A percentile compares a stretch with the other conserved stretches of the same genome.
Evolutionary conservation across 192 early-diverging fungal genomes (phyloP).

Genomic region (Cladochytrium replicatum): DNA sequence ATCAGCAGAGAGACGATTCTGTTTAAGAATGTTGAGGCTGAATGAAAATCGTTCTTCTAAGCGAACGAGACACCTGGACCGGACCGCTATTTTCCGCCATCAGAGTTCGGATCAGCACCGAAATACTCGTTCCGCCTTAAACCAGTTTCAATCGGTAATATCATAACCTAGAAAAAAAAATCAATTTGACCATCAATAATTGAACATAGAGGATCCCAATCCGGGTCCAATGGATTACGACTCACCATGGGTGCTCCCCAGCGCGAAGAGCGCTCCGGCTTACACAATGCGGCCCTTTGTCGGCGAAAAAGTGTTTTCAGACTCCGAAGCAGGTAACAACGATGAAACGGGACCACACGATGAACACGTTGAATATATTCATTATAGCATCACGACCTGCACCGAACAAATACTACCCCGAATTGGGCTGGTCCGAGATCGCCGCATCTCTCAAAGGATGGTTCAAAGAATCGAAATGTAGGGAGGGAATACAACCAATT

Average conservation of each 20-base stretch:
- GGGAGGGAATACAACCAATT: background rate
- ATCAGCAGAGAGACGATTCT: no score
- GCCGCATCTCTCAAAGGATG: slow-evolving; percentile 40
- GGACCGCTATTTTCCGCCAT: slow-evolving; percentile 26
- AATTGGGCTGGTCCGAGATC: slow-evolving; percentile 24
- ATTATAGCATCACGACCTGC: no score
- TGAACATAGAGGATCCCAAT: slow-evolving; percentile 19
- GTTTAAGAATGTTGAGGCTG: no score
- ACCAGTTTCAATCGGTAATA: slow-evolving; percentile 11
- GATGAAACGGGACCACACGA: background rate
- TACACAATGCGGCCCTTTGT: slow-evolving; percentile 26
- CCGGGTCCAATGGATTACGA: slow-evolving; percentile 42
- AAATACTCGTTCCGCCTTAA: slow-evolving; percentile 44
- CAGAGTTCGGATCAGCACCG: slow-evolving; percentile 17
- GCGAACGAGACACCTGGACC: slow-evolving; percentile 30
- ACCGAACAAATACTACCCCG: slow-evolving; percentile 35
- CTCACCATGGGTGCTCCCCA: slow-evolving; percentile 17
- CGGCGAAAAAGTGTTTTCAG: slow-evolving; percentile 22
- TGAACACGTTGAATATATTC: background rate
- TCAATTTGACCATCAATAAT: slow-evolving; percentile 5
- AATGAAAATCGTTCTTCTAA: slow-evolving; percentile 4
- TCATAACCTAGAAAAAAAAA: background rate
- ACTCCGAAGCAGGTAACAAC: slow-evolving; percentile 24
- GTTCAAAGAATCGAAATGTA: slow-evolving; percentile 39
- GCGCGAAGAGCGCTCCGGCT: slow-evolving; percentile 19